These are phyloP conservation scores for Lepidium campestre DNA, from an alignment of 441 rosid genomes.

Conservation along the genomic window DNA sequence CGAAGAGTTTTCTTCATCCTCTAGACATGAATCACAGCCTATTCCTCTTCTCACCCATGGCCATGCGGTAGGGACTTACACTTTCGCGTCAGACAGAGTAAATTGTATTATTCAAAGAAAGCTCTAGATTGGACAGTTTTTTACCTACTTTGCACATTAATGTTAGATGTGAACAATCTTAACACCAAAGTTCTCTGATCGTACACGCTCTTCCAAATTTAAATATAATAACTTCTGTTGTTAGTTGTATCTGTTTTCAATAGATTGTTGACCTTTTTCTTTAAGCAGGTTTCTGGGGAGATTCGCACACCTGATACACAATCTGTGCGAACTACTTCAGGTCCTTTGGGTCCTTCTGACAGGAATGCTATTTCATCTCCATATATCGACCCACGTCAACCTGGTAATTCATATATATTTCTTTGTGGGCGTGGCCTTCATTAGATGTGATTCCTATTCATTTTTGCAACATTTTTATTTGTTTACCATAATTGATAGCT, in stretches of 20 bases:
- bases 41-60: conserved; percentile 92
- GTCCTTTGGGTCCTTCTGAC: conserved; percentile 86
- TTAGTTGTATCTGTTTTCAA: conserved; percentile 9
- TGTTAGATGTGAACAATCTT: neutral
- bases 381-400: conserved; percentile 88
- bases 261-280: conserved; percentile 2
- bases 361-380: conserved; percentile 72
- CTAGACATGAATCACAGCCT: conserved; percentile 88
- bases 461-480: neutral
- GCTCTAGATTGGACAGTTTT: neutral
- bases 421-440: neutral
- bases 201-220: neutral
- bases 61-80: conserved; percentile 45
- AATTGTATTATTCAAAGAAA: neutral
- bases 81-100: conserved; percentile 1
- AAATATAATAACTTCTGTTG: neutral
- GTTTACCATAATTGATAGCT: conserved; percentile 17
- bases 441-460: neutral
- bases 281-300: conserved; percentile 81
- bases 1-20: conserved; percentile 81
- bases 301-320: conserved; percentile 81
- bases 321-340: conserved; percentile 95
- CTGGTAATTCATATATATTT: conserved; percentile 46
- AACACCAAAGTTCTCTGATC: neutral
- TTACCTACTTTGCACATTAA: neutral